phyloP scores from a whole-genome alignment of 2,329 filamentous ascomycete genomes.

The Claviceps paspali region DNA sequence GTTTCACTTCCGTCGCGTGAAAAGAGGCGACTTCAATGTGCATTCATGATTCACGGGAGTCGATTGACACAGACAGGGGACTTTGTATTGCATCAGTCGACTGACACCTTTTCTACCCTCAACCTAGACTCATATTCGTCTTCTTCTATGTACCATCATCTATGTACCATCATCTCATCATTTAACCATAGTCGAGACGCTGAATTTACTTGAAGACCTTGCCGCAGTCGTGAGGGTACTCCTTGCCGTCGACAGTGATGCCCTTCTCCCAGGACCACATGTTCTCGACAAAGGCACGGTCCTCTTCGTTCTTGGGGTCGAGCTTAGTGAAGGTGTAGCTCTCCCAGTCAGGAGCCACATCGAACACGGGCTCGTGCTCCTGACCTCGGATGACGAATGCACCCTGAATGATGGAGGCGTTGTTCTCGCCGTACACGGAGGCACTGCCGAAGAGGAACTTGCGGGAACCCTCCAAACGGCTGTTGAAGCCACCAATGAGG shows the following conservation, averaged over 20 bases:
- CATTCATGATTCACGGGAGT: no score
- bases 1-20: no score
- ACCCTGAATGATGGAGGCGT: constrained; percentile 82
- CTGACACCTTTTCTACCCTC: constrained; percentile 9
- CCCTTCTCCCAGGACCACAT: constrained; percentile 90
- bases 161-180: constrained; percentile 16
- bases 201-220: constrained; percentile 93
- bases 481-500: constrained; percentile 95
- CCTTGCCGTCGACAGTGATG: constrained; percentile 67
- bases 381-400: constrained; percentile 92
- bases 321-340: constrained; percentile 96
- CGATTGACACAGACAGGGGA: no score
- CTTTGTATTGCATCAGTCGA: constrained; percentile 6
- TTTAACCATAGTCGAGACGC: background rate
- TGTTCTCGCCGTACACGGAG: constrained; percentile 78
- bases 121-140: background rate
- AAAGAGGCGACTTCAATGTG: no score
- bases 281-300: constrained; percentile 72
- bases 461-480: constrained; percentile 89
- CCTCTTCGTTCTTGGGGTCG: constrained; percentile 70
- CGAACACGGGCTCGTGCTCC: constrained; percentile 72
- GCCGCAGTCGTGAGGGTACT: constrained; percentile 74
- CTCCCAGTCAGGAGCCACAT: constrained; percentile 94
- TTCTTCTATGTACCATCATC: constrained; percentile 7
- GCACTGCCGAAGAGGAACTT: constrained; percentile 92